These are phyloP conservation scores for Parathielavia appendiculata DNA, from an alignment of 495 filamentous ascomycete species.

Conservation along the genomic window DNA sequence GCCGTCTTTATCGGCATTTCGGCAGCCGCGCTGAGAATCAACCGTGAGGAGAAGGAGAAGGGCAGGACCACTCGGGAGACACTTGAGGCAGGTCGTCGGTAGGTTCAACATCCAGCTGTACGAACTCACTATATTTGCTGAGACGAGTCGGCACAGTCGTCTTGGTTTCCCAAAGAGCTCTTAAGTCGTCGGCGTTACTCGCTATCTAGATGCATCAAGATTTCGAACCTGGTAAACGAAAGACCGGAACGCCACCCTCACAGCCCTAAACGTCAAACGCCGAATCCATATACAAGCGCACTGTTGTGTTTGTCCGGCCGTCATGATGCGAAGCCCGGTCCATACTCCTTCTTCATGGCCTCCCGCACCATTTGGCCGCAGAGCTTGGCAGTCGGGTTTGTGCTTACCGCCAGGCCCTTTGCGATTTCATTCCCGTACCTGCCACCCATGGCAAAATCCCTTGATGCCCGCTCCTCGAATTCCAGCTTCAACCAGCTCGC, in stretches of 20 bases:
- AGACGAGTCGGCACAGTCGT: constrained; percentile 19
- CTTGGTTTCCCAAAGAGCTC: constrained; percentile 25
- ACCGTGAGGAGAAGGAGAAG: constrained; percentile 74
- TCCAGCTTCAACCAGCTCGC: constrained; percentile 45
- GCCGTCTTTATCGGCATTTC: constrained; percentile 69
- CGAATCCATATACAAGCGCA: background rate
- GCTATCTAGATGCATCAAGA: constrained; percentile 5
- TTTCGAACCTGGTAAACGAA: background rate
- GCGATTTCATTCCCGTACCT: constrained; percentile 74
- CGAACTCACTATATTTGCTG: background rate
- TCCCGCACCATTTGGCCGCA: constrained; percentile 84
- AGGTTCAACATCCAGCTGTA: constrained; percentile 10
- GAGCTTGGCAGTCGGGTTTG: constrained; percentile 83
- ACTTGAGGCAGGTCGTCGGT: constrained; percentile 46
- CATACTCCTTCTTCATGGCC: constrained; percentile 73
- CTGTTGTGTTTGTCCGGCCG: background rate
- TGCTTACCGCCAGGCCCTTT: constrained; percentile 67
- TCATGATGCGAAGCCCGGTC: constrained; percentile 34
- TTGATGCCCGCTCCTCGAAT: constrained; percentile 67
- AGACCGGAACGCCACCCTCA: constrained; percentile 13
- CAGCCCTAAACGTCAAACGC: background rate
- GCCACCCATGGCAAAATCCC: constrained; percentile 70
- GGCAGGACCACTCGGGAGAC: constrained; percentile 52
- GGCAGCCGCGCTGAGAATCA: constrained; percentile 64
- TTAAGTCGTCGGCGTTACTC: constrained; percentile 6